Conservation (phyloP, 345 rosid genomes). For the Jatropha curcas region DNA sequence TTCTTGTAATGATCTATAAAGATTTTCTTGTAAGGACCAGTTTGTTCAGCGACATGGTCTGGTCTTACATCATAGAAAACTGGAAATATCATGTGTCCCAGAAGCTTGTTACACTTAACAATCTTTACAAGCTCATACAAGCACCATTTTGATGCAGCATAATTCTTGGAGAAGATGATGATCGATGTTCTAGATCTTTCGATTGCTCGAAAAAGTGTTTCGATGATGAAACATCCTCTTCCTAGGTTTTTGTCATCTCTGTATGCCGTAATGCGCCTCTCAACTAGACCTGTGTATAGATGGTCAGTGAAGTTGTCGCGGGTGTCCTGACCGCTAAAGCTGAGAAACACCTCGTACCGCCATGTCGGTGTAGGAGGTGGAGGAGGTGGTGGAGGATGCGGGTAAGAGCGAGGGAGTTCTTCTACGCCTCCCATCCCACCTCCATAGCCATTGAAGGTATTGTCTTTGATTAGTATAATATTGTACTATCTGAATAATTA, state of each 20-base stretch:
- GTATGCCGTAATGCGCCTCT: neutral
- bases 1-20: neutral
- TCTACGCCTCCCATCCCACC: too few species aligned
- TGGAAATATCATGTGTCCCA: neutral
- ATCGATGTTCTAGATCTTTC: too few species aligned
- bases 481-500: too few species aligned
- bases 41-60: slow-evolving; percentile 4
- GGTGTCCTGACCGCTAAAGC: slow-evolving; percentile 2
- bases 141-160: too few species aligned
- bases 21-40: neutral
- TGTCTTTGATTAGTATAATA: too few species aligned
- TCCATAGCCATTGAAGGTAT: too few species aligned
- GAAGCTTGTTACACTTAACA: neutral
- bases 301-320: neutral
- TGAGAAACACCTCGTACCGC: neutral
- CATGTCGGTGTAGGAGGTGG: neutral
- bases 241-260: slow-evolving; percentile 5
- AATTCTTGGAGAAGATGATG: too few species aligned
- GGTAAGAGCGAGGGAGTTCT: too few species aligned
- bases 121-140: neutral
- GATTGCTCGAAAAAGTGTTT: neutral
- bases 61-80: slow-evolving; percentile 1
- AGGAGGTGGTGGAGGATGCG: too few species aligned
- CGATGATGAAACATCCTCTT: neutral
- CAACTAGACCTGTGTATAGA: neutral